Evolutionary conservation across 306 rosid genomes (phyloP), one percentile per base, ranked within the genome.

Genomic region (Senna siamea): DNA sequence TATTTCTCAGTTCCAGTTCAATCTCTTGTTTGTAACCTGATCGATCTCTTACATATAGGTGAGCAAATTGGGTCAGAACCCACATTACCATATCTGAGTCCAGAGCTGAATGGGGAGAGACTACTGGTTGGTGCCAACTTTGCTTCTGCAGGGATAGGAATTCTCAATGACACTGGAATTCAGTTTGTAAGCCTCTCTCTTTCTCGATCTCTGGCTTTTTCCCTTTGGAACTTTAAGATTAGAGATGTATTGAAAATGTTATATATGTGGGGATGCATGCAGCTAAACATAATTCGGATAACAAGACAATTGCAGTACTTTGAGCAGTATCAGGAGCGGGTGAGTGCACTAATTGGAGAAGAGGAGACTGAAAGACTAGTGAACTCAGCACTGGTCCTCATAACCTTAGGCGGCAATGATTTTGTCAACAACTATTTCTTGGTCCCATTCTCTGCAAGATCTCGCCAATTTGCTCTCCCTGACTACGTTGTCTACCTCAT

Each of bases 91-190:
- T 92, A 92, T 69, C 66, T 92, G 81, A 92, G 92, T 70, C 96
- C 96, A 7, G 18, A 53, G 38, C 90, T 89, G 0, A 15, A 26
- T 0, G 92, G 90, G 56, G 64, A 88, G 47, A 71, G 40, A 1
- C 80, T 92, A 26, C 90, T 89, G 0, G 85, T 82, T 9, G 97
- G 97, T 28, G 97, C 97, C 51, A 92, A 92, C 76, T 89, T 89
- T 70, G 96, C 96, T 57, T 92, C 96, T 56, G 96, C 96, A 32
- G 93, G 96, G 54, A 83, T 92, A 44, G 96, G 97, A 75, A 89
- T 92, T 62, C 96, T 92, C 70, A 92, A 89, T 40, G 97, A 92
- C 82, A 89, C 97, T 1, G 97, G 97, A 78, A 0, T 92, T 78
- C 96, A 92, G 69, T 92, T 92, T 85, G 97, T 92, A 78, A 79